These are phyloP conservation scores for Thelephora terrestris DNA, from an alignment of 1,284 basidiomycete species.

Conservation along the genomic window DNA sequence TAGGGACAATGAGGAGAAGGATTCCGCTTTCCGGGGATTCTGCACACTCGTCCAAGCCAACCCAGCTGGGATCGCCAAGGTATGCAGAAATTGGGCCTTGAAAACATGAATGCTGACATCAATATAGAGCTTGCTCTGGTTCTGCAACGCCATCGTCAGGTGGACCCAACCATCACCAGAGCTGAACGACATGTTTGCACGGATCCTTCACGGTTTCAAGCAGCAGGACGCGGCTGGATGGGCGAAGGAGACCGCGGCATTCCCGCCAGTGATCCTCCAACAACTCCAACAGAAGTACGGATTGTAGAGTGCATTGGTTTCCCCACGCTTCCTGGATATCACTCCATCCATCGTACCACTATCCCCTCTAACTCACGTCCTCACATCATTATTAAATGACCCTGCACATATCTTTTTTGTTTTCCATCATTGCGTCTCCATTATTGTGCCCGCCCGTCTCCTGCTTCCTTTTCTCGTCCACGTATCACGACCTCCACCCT, in stretches of 20 bases:
- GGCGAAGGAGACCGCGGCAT: conserved; percentile 64
- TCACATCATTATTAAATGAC: too few relatives aligned
- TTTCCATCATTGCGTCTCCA: too few relatives aligned
- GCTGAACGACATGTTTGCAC: conserved; percentile 85
- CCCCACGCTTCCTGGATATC: too few relatives aligned
- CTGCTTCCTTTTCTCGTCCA: too few relatives aligned
- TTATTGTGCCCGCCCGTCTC: too few relatives aligned
- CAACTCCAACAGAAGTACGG: conserved; percentile 68
- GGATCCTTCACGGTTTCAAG: conserved; percentile 77
- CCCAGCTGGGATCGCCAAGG: conserved; percentile 84
- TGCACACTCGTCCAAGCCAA: conserved; percentile 95
- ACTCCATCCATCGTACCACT: too few relatives aligned
- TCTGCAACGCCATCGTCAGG: conserved; percentile 93
- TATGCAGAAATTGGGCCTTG: conserved; percentile 22
- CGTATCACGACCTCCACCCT: too few relatives aligned
- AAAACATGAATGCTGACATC: conserved; percentile 4
- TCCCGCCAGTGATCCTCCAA: conserved; percentile 74
- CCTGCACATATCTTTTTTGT: too few relatives aligned
- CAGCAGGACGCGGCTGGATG: conserved; percentile 72
- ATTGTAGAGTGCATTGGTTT: conserved; percentile 33
- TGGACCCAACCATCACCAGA: conserved; percentile 87
- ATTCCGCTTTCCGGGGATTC: conserved; percentile 97
- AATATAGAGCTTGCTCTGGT: conserved; percentile 78
- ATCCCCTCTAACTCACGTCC: too few relatives aligned
- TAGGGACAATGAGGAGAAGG: conserved; percentile 99